Evolutionary conservation across 176 grass and related monocot genomes (phyloP).

Genomic region (Oryza rufipogon): DNA sequence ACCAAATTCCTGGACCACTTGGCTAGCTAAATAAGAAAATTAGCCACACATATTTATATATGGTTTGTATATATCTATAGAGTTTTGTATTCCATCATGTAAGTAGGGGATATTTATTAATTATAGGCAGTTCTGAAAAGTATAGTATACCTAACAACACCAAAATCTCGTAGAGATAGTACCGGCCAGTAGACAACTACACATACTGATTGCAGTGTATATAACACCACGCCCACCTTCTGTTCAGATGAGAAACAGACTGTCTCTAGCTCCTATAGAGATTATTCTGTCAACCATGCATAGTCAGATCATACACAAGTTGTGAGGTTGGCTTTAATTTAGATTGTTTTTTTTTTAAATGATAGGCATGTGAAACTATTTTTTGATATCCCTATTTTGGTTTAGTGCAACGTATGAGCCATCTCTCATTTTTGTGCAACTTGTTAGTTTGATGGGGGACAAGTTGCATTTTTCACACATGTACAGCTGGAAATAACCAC

Average conservation of each 20-base stretch:
- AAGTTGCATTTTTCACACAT: not conserved
- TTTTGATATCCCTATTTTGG: not conserved
- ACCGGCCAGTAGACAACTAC: not conserved
- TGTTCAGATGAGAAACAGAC: not conserved
- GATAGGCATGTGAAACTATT: not conserved
- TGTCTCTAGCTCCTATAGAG: not conserved
- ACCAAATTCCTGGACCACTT: conserved; percentile 23
- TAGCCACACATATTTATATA: not conserved
- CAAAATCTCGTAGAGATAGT: not conserved
- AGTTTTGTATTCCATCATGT: not conserved
- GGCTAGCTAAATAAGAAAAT: not conserved
- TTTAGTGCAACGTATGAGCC: not conserved
- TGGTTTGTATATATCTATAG: not conserved
- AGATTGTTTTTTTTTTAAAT: not conserved
- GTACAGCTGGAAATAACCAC: not conserved
- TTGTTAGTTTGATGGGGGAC: not conserved
- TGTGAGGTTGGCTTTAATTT: not conserved
- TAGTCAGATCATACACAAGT: not conserved
- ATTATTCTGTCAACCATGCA: not conserved
- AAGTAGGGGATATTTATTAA: not conserved
- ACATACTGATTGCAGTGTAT: not conserved
- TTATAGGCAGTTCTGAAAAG: not conserved
- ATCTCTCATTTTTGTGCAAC: not conserved
- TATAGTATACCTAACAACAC: not conserved
- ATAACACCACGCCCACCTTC: not conserved